Base-by-base conservation (phyloP, 805 yeast genomes). In the Wickerhamomyces chaumierensis region DNA sequence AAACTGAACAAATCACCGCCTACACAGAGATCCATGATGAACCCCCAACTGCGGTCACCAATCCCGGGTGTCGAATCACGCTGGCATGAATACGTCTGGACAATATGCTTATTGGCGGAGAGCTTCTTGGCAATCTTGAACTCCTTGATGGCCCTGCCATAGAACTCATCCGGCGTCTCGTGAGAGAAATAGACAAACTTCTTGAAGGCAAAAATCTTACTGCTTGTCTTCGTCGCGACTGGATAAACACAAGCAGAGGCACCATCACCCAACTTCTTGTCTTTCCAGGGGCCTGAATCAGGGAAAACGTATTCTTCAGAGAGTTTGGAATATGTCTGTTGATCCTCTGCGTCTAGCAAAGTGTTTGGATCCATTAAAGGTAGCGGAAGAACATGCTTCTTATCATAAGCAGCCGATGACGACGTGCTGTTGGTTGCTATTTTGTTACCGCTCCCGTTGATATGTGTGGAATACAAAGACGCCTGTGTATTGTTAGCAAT, bases 1-100 rank as follows among this genome's bases (percentile, higher is more conserved):
- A 73, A 51, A 40, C 68, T 65, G 49, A 75, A 75, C 35, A 81
- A 57, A 55, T 81, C 92, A 36, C 79, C 79, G 18, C 71, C 73
- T 17, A 57, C 58, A 48, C 85, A 79, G 38, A 59, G 68, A 45
- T 79, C 84, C 68, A 81, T 61, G 3, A 78, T 68, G 54, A 81
- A 71, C 3, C 90, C 92, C 92, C 92, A 82, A 2, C 84, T 80
- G 45, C 87, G 62, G 2, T 72, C 66, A 42, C 78, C 56, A 33
- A 57, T 62, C 5, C 66, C 64, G 17, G 73, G 69, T 1, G 79
- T 65, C 39, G 79, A 81, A 17, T 80, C 64, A 40, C 75, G 68
- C 15, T 81, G 55, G 18, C 81, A 49, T 11, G 72, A 74, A 45
- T 66, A 62, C 4, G 79, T 75, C 28, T 66, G 66, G 9, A 77